Conservation (phyloP, 1,284 basidiomycete species). For the Nidula niveotomentosa region DNA sequence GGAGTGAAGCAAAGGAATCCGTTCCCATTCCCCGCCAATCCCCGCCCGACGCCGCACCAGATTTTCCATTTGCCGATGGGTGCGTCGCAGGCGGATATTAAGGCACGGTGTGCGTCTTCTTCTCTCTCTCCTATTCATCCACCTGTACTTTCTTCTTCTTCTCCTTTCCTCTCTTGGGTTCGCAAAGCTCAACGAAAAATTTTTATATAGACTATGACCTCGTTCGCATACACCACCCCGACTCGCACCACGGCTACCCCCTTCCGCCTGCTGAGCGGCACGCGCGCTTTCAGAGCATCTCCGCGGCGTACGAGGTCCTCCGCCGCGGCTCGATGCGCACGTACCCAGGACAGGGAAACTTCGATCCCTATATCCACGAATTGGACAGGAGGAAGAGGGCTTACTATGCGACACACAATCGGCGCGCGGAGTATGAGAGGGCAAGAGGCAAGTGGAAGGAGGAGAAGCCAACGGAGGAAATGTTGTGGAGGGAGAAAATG, state of each 20-base stretch:
- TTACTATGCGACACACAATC: conserved; percentile 22
- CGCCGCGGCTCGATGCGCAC: conserved; percentile 25
- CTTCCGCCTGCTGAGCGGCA: conserved; percentile 48
- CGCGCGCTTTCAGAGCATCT: conserved; percentile 60
- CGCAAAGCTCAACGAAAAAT: neutral
- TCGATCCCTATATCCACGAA: conserved; percentile 32
- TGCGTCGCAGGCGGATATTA: conserved; percentile 32
- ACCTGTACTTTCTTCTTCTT: neutral
- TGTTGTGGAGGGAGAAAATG: conserved; percentile 56
- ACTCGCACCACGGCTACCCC: conserved; percentile 50
- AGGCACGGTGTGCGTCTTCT: neutral
- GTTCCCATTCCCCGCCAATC: conserved; percentile 51
- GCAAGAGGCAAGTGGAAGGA: conserved; percentile 14
- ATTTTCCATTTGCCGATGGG: conserved; percentile 63
- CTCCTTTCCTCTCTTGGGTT: too few relatives aligned
- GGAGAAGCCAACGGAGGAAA: conserved; percentile 31
- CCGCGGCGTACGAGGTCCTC: conserved; percentile 58
- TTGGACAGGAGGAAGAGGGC: conserved; percentile 28
- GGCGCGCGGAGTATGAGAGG: conserved; percentile 14
- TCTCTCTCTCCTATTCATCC: neutral
- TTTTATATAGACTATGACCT: conserved; percentile 61
- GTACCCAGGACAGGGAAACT: neutral
- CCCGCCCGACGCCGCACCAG: conserved; percentile 63
- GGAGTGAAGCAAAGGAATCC: neutral
- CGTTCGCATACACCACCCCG: conserved; percentile 70